Percentiles rank a stretch among this genome's conserved stretches.
Conservation (phyloP, 2,329 filamentous ascomycete species). For the Pestalotiopsis sp. region DNA sequence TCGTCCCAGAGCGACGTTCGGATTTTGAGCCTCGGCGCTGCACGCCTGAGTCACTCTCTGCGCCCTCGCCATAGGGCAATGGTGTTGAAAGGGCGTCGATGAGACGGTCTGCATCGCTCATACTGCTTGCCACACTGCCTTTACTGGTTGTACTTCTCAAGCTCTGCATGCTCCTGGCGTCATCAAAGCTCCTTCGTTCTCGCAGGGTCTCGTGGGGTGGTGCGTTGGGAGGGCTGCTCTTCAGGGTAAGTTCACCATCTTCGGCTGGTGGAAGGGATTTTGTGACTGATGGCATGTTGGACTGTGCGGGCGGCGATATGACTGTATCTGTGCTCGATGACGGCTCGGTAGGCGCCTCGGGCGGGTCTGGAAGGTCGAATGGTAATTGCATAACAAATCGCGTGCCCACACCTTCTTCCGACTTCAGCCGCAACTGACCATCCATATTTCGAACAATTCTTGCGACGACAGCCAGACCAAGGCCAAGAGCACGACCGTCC, state of each 20-base stretch:
- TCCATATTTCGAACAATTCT: conserved; percentile 88
- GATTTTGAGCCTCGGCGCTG: conserved; percentile 20
- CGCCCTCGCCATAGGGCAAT: conserved; percentile 40
- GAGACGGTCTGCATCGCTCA: conserved; percentile 67
- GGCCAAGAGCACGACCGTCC: conserved; percentile 59
- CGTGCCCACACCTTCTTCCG: conserved; percentile 78
- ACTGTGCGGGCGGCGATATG: conserved; percentile 17
- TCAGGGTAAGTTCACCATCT: conserved; percentile 60
- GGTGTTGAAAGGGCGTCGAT: conserved; percentile 72
- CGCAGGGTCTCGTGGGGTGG: conserved; percentile 19
- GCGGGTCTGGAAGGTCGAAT: conserved; percentile 62
- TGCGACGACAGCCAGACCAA: conserved; percentile 86
- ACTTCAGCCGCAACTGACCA: conserved; percentile 81
- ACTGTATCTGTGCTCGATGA: conserved; percentile 16
- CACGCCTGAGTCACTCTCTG: conserved; percentile 18
- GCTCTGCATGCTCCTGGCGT: conserved; percentile 34
- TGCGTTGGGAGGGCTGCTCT: conserved; percentile 41
- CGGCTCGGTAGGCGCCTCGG: conserved; percentile 28
- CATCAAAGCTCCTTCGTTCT: conserved; percentile 36
- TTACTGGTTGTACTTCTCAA: conserved; percentile 45
- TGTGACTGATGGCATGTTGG: conserved; percentile 31
- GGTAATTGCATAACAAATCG: conserved; percentile 79
- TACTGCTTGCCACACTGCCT: conserved; percentile 49
- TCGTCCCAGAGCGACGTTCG: conserved; percentile 11
- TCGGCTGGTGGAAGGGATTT: conserved; percentile 29